phyloP scores from a whole-genome alignment of 345 rosid species.

The Hypericum perforatum region DNA sequence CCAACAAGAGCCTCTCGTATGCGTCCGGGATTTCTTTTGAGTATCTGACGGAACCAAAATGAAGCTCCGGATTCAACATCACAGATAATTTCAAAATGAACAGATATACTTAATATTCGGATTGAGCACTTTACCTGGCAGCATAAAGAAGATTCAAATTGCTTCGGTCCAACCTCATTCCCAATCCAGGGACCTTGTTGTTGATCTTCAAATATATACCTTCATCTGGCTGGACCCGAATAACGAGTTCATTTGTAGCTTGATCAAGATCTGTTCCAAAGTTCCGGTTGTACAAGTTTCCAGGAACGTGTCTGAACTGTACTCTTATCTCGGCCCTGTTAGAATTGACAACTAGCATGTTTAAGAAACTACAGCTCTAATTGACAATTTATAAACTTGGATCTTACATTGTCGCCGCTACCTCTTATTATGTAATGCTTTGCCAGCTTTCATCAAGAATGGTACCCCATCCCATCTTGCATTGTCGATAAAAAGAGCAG shows the following conservation, averaged over 20 bases:
- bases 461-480: constrained; percentile 99
- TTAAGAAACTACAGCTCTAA: not conserved
- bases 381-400: not conserved
- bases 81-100: not conserved
- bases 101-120: no score
- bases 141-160: constrained; percentile 85
- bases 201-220: constrained; percentile 22
- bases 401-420: constrained; percentile 6
- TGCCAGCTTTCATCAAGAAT: constrained; percentile 95
- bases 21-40: constrained; percentile 98
- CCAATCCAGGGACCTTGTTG: constrained; percentile 96
- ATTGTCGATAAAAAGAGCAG: constrained; percentile 88
- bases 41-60: constrained; percentile 34
- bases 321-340: constrained; percentile 95
- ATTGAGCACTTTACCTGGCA: constrained; percentile 42
- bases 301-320: constrained; percentile 97
- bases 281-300: constrained; percentile 71
- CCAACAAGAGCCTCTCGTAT: constrained; percentile 89
- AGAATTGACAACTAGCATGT: constrained; percentile 4
- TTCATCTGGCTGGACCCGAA: no score
- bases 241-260: constrained; percentile 13
- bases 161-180: constrained; percentile 91
- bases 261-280: constrained; percentile 74
- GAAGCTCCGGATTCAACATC: not conserved
- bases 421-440: constrained; percentile 82